These are phyloP conservation scores for Cicer cuneatum DNA, from an alignment of 306 rosid species.

Conservation along the genomic window DNA sequence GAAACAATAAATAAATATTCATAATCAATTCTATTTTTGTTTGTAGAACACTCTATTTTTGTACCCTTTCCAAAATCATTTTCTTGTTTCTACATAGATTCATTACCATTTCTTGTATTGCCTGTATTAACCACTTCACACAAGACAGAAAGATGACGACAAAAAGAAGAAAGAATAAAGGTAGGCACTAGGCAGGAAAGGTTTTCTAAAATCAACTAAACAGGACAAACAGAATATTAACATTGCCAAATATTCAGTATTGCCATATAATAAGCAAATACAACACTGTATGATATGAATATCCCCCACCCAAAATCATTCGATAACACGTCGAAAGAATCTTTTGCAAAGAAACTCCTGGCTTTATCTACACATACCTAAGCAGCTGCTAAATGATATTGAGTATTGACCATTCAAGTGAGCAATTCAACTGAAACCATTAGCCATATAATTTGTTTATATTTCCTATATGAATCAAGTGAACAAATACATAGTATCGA, in stretches of 20 bases:
- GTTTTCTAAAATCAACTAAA: slow-evolving; percentile 15
- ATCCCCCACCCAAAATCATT: slow-evolving; percentile 18
- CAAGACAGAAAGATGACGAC: slow-evolving; percentile 30
- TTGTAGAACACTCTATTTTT: not conserved
- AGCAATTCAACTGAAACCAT: slow-evolving; percentile 28
- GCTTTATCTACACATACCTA: slow-evolving; percentile 5
- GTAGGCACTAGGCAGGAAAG: not conserved
- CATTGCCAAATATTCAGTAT: slow-evolving; percentile 16
- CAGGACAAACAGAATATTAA: slow-evolving; percentile 25
- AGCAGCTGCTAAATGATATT: slow-evolving; percentile 31
- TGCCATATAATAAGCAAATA: slow-evolving; percentile 21
- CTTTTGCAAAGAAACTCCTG: not conserved
- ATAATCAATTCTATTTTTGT: not conserved
- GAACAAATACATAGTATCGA: slow-evolving; percentile 31
- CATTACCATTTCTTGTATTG: slow-evolving; percentile 27
- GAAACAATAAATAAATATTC: not conserved
- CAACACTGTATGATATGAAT: slow-evolving; percentile 20
- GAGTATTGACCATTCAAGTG: slow-evolving; percentile 15
- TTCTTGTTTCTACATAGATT: not conserved
- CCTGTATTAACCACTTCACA: not conserved
- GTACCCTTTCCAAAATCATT: not conserved
- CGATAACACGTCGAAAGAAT: not conserved
- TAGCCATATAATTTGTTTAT: slow-evolving; percentile 44
- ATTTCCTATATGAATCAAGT: slow-evolving; percentile 55
- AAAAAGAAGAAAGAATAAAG: not conserved